Evolutionary conservation across 169 alveolate genomes (phyloP), one percentile per base, ranked within the genome.

Genomic region (Eimeria mitis): DNA sequence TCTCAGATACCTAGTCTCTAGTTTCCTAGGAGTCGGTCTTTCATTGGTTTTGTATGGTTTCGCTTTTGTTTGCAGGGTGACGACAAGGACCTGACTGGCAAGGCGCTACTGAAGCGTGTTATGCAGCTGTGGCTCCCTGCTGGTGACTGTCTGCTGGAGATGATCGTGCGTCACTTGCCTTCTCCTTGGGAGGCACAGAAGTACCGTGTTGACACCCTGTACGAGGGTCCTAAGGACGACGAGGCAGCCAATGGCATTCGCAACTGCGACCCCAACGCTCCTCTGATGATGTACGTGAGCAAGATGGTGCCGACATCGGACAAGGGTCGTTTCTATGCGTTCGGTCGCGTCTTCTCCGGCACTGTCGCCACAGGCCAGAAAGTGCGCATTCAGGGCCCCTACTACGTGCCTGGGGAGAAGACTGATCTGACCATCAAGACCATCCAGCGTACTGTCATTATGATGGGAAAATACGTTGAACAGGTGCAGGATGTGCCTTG

Each of bases 271-370:
- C 99, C 99, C 42, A 97, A 99, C 68, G 99, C 99, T 25, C 99
- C 99, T 21, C 98, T 99, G 84, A 99, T 99, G 99, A 99, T 99
- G 99, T 99, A 99, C 98, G 99, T 99, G 95, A 99, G 99, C 61
- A 99, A 99, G 97, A 99, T 99, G 99, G 99, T 99, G 75, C 99
- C 99, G 87, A 99, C 99, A 75, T 97, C 99, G 63, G 99, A 99
- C 97, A 99, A 98, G 98, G 99, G 99, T 49, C 98, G 99, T 89
- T 99, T 99, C 99, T 99, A 99, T 96, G 99, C 99, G 75, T 99
- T 99, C 98, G 99, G 99, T 61, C 99, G 99, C 95, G 99, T 99
- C 79, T 99, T 99, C 98, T 99, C 99, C 47, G 99, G 99, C 40
- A 99, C 99, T 79, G 99, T 99, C 75, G 99, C 99, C n/a, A 98